Percentiles rank a stretch among this genome's conserved stretches.
These are phyloP conservation scores for Glarea lozoyensis DNA, from an alignment of 495 filamentous ascomycete genomes.

Conservation along the genomic window DNA sequence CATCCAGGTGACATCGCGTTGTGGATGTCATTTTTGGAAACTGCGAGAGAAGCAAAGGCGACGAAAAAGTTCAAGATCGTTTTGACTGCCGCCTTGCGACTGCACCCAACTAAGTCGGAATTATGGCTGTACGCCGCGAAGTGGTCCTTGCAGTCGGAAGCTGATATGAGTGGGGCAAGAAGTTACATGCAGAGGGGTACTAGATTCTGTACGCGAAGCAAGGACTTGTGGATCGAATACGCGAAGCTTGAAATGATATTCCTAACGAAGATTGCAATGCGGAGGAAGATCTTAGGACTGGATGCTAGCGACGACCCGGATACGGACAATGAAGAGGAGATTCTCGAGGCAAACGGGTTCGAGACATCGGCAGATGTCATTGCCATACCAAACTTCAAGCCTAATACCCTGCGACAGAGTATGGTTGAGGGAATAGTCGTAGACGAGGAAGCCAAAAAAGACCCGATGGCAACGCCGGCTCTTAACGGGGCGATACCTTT, in stretches of 20 bases:
- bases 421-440: slow-evolving; percentile 38
- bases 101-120: slow-evolving; percentile 76
- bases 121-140: slow-evolving; percentile 84
- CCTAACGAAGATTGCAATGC: slow-evolving; percentile 65
- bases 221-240: slow-evolving; percentile 78
- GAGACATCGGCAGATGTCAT: slow-evolving; percentile 45
- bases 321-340: slow-evolving; percentile 31
- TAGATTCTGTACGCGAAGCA: slow-evolving; percentile 70
- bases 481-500: slow-evolving; percentile 84
- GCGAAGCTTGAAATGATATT: slow-evolving; percentile 88
- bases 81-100: slow-evolving; percentile 64
- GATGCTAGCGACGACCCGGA: slow-evolving; percentile 42
- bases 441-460: slow-evolving; percentile 45
- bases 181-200: slow-evolving; percentile 85
- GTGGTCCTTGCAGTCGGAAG: slow-evolving; percentile 62
- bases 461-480: slow-evolving; percentile 68
- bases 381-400: slow-evolving; percentile 51
- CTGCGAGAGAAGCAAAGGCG: slow-evolving; percentile 64
- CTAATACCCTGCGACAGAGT: slow-evolving; percentile 26
- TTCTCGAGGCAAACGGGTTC: slow-evolving; percentile 28
- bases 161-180: slow-evolving; percentile 76
- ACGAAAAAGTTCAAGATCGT: slow-evolving; percentile 71
- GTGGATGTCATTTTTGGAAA: slow-evolving; percentile 92
- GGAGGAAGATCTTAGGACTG: slow-evolving; percentile 60
- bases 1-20: slow-evolving; percentile 74